Conservation (phyloP, 192 early-diverging fungal species). For the Coemansia aciculifera region DNA sequence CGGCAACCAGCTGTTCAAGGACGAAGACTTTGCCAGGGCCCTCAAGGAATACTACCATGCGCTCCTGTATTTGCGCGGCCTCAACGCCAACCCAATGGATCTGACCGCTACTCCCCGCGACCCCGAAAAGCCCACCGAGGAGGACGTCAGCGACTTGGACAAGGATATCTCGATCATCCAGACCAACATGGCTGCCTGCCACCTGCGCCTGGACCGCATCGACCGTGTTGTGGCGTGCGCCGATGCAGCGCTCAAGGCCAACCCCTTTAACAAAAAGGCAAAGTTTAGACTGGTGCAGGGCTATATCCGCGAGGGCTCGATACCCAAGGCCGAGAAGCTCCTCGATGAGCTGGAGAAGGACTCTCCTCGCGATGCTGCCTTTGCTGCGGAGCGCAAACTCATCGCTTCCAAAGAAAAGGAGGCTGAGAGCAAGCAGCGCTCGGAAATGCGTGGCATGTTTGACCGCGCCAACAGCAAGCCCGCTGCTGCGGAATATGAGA, state of each 20-base stretch:
- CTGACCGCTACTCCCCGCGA: conserved; percentile 13
- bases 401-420: conserved; percentile 38
- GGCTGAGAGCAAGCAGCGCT: conserved; percentile 46
- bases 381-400: conserved; percentile 41
- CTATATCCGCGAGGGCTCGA: conserved; percentile 34
- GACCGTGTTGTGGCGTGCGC: conserved; percentile 31
- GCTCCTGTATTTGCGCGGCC: conserved; percentile 42
- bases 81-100: conserved; percentile 29
- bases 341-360: conserved; percentile 47
- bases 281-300: conserved; percentile 52
- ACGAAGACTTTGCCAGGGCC: conserved; percentile 23
- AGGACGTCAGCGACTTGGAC: conserved; percentile 38
- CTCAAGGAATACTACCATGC: conserved; percentile 42
- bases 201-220: conserved; percentile 26
- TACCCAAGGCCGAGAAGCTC: conserved; percentile 33
- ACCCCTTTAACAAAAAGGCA: conserved; percentile 52
- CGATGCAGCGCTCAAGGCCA: conserved; percentile 31
- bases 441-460: conserved; percentile 51
- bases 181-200: conserved; percentile 53
- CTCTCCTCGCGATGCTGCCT: conserved; percentile 28
- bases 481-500: neutral
- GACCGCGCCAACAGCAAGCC: conserved; percentile 28
- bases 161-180: conserved; percentile 39
- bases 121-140: conserved; percentile 28
- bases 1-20: conserved; percentile 39